Evolutionary conservation across 495 filamentous ascomycete genomes (phyloP), one percentile per base, ranked within the genome.

Genomic region (Lepraria neglecta): DNA sequence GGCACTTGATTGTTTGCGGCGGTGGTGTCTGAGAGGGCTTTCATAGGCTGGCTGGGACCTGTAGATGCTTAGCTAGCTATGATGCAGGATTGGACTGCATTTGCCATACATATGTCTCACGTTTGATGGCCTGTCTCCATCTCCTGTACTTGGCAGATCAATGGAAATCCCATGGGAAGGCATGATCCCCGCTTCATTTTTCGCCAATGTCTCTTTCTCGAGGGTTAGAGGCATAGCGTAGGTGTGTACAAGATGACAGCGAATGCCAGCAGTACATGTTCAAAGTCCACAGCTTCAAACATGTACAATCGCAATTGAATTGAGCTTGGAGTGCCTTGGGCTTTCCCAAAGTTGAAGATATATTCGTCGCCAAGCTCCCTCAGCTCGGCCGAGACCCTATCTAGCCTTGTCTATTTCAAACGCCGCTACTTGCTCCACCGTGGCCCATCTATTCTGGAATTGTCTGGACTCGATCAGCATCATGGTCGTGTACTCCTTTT

Each of bases 401-500:
- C 55, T 45, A 43, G 40, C 59, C 30, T 54, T 33, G n/a, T 54
- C 61, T 40, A 27, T 27, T 51, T 15, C 21, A 19, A 17, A 58
- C 10, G 42, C 40, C 50, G 5, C 31, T 19, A 42, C 43, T 62
- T 47, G 43, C 50, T n/a, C 10, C 12, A 11, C 5, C n/a, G 10
- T 31, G 51, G 35, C 11, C 31, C 30, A 24, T 54, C 17, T 19
- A 28, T 33, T 38, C 30, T 11, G 5, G n/a, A 4, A 54, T 54
- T 6, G 12, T 33, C 12, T 24, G n/a, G 17, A 35, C 31, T 33
- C 10, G 15, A 9, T 43, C 35, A 15, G 6, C 57, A 76, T 72
- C 62, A 97, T 97, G 94, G 84, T 87, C 59, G 88, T 97, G 70
- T 97, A 96, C 75, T 91, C 91, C 44, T 95, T 97, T 77, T 97